phyloP scores from a whole-genome alignment of 306 rosid species.

The Pueraria montana region DNA sequence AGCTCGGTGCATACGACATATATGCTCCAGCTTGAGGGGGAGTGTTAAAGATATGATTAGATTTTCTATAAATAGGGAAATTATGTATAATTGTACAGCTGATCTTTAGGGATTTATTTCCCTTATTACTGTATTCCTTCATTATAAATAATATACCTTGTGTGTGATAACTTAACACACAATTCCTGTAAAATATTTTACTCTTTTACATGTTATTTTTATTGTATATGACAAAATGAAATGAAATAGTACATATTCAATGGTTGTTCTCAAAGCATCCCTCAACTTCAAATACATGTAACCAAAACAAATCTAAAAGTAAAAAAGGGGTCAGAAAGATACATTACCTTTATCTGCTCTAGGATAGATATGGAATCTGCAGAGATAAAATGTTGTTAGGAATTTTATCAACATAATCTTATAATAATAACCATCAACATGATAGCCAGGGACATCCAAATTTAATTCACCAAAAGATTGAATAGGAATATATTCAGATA shows the following conservation, averaged over 20 bases:
- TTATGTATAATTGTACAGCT: too few relatives aligned
- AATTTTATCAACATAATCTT: conserved; percentile 5
- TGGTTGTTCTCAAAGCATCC: conserved; percentile 14
- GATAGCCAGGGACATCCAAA: conserved; percentile 6
- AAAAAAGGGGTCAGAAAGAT: not conserved
- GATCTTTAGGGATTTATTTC: too few relatives aligned
- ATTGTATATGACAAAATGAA: conserved; percentile 7
- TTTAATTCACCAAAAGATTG: conserved; percentile 16
- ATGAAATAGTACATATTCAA: not conserved
- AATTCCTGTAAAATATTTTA: too few relatives aligned
- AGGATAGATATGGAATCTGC: conserved; percentile 46
- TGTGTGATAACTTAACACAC: too few relatives aligned
- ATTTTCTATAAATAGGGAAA: too few relatives aligned
- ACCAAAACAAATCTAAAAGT: conserved; percentile 28
- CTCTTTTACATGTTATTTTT: not conserved
- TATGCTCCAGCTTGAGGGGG: too few relatives aligned
- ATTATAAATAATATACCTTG: too few relatives aligned
- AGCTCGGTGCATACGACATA: too few relatives aligned
- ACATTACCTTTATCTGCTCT: conserved; percentile 47
- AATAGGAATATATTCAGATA: not conserved
- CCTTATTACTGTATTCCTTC: too few relatives aligned
- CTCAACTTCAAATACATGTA: conserved; percentile 1
- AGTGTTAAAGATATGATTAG: too few relatives aligned
- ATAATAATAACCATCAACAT: not conserved
- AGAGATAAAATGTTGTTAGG: conserved; percentile 30